Conservation (phyloP, 2,329 filamentous ascomycete genomes). For the Fusarium sp. region DNA sequence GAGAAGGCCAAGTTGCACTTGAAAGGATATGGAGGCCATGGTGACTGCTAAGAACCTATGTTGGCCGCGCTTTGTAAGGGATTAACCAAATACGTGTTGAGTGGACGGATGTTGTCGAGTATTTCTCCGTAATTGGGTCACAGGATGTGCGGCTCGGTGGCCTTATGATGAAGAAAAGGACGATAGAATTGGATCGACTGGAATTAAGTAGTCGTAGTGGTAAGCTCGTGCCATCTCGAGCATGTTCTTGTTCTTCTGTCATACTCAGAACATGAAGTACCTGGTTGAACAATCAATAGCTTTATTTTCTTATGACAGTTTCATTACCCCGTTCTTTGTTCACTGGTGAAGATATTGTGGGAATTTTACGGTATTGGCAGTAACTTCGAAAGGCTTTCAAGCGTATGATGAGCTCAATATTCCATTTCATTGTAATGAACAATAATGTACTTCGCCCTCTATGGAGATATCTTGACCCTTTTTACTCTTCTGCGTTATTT, state of each 20-base stretch:
- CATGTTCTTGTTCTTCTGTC: neutral
- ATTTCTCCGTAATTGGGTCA: neutral
- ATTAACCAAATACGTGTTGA: neutral
- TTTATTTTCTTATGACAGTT: neutral
- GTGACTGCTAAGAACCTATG: neutral
- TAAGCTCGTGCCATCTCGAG: neutral
- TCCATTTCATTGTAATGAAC: conserved; percentile 1
- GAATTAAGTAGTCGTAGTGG: neutral
- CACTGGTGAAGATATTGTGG: neutral
- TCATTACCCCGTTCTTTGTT: neutral
- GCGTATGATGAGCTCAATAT: neutral
- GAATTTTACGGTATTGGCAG: neutral
- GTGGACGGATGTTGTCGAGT: neutral
- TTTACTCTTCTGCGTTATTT: neutral
- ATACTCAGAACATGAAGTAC: neutral
- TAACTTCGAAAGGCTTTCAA: neutral
- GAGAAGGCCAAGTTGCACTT: conserved; percentile 13
- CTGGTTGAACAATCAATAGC: neutral
- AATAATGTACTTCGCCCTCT: neutral
- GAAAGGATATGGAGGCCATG: conserved; percentile 8
- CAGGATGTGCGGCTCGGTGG: neutral
- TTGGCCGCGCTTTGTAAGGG: neutral
- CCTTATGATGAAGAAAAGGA: neutral
- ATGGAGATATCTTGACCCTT: neutral
- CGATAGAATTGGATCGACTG: neutral